These are phyloP conservation scores for Penicillium paxilli DNA, from an alignment of 495 filamentous ascomycete species.

Conservation along the genomic window DNA sequence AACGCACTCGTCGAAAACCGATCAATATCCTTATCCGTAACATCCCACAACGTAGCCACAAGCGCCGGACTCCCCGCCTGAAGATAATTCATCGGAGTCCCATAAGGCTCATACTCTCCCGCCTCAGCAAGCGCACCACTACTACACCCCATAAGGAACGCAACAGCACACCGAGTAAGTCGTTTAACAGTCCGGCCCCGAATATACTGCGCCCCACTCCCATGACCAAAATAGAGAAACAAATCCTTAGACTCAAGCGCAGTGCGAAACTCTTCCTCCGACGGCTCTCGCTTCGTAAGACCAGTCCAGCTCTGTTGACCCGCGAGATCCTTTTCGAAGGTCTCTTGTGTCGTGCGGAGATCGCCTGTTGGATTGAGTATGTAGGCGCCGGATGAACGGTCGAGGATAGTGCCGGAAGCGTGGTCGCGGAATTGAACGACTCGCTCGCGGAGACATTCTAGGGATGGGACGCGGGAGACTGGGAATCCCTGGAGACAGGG, in stretches of 20 bases:
- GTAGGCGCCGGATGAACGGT: conserved; percentile 66
- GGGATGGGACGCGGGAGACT: conserved; percentile 79
- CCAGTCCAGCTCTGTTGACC: conserved; percentile 61
- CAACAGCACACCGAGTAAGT: conserved; percentile 73
- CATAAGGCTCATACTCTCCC: conserved; percentile 86
- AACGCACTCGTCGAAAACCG: conserved; percentile 76
- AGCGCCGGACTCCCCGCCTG: conserved; percentile 80
- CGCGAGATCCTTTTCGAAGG: conserved; percentile 64
- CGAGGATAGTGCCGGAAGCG: conserved; percentile 24
- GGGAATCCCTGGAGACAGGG: conserved; percentile 79
- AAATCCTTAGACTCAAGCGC: conserved; percentile 62
- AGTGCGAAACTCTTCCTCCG: conserved; percentile 71
- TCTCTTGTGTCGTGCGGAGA: conserved; percentile 72
- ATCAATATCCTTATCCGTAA: conserved; percentile 96
- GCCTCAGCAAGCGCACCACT: conserved; percentile 74
- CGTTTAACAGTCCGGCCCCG: conserved; percentile 74
- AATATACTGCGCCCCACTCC: conserved; percentile 92
- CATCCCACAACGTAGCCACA: conserved; percentile 93
- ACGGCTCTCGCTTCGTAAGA: conserved; percentile 66
- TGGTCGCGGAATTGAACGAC: conserved; percentile 52
- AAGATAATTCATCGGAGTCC: conserved; percentile 88
- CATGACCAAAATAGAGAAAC: conserved; percentile 93
- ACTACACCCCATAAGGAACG: conserved; percentile 90
- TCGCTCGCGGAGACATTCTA: conserved; percentile 73
- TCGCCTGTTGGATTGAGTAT: conserved; percentile 88